Evolutionary conservation across 2,329 filamentous ascomycete species (phyloP).

Genomic region (Uncinocarpus reesii): DNA sequence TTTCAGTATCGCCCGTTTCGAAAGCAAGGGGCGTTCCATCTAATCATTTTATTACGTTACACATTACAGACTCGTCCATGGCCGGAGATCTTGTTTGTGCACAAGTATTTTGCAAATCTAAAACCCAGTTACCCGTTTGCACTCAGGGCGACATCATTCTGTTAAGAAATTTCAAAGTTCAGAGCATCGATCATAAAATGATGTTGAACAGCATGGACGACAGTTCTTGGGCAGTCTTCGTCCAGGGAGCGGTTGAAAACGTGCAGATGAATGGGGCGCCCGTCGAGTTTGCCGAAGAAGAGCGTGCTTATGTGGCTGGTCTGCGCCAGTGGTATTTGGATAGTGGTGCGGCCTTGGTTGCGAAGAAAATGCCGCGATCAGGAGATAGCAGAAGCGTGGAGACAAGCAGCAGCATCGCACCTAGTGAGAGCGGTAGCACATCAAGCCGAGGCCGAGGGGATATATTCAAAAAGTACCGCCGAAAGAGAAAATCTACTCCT

Average conservation of each 20-base stretch:
- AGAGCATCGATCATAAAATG: conserved; percentile 31
- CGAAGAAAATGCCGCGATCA: conserved; percentile 20
- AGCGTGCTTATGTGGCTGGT: conserved; percentile 27
- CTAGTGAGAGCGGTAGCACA: conserved; percentile 19
- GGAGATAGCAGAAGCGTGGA: conserved; percentile 23
- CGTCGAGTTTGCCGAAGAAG: conserved; percentile 32
- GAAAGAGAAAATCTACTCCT: conserved; percentile 20
- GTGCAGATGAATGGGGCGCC: conserved; percentile 30
- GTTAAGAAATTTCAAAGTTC: conserved; percentile 39
- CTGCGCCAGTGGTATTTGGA: conserved; percentile 36
- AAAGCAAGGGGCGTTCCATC: conserved; percentile 31
- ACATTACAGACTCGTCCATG: conserved; percentile 38
- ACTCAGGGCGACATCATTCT: conserved; percentile 35
- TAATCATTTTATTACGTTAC: conserved; percentile 34
- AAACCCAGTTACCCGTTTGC: conserved; percentile 31
- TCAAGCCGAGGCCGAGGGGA: conserved; percentile 5
- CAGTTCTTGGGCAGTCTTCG: conserved; percentile 41
- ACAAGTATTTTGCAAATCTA: conserved; percentile 36
- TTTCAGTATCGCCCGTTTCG: conserved; percentile 24
- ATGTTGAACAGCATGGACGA: conserved; percentile 34
- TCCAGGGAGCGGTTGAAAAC: conserved; percentile 19
- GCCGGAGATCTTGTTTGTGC: conserved; percentile 30
- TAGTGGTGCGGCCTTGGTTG: conserved; percentile 28
- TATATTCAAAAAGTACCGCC: conserved; percentile 15
- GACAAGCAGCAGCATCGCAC: conserved; percentile 25